These are phyloP conservation scores for Ophiostoma pallidulum DNA, from an alignment of 2,329 filamentous ascomycete species.

Conservation along the genomic window DNA sequence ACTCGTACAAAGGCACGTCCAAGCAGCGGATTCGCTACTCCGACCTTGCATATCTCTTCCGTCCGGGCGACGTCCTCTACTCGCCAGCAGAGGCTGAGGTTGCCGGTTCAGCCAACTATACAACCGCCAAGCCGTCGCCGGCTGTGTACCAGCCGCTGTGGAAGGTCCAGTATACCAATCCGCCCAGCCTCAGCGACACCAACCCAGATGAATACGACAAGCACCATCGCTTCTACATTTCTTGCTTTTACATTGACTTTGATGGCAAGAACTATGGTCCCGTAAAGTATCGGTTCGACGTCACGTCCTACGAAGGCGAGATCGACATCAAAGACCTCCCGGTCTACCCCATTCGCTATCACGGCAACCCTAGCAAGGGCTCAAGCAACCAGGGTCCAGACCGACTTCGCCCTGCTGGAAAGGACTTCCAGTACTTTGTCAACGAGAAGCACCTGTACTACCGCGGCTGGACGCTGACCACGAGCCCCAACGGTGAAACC, in stretches of 20 bases:
- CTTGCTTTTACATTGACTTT: conserved; percentile 32
- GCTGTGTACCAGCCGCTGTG: conserved; percentile 5
- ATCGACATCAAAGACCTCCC: conserved; percentile 29
- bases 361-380: conserved; percentile 3
- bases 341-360: conserved; percentile 31
- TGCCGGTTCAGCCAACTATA: not conserved
- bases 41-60: conserved; percentile 35
- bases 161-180: conserved; percentile 7
- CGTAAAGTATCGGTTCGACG: conserved; percentile 28
- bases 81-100: conserved; percentile 23
- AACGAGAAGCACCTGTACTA: conserved; percentile 29
- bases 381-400: conserved; percentile 1
- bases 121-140: not conserved
- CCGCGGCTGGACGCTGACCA: conserved; percentile 33
- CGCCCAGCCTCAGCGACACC: not conserved
- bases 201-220: not conserved
- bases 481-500: conserved; percentile 23
- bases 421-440: conserved; percentile 21
- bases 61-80: conserved; percentile 31
- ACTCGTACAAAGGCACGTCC: conserved; percentile 15
- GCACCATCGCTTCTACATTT: conserved; percentile 2
- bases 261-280: conserved; percentile 31
- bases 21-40: conserved; percentile 27
- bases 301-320: conserved; percentile 30
- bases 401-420: not conserved